Evolutionary conservation across 106 monocot species (phyloP), one percentile per base, ranked within the genome.

Genomic region (Hemerocallis citrina): DNA sequence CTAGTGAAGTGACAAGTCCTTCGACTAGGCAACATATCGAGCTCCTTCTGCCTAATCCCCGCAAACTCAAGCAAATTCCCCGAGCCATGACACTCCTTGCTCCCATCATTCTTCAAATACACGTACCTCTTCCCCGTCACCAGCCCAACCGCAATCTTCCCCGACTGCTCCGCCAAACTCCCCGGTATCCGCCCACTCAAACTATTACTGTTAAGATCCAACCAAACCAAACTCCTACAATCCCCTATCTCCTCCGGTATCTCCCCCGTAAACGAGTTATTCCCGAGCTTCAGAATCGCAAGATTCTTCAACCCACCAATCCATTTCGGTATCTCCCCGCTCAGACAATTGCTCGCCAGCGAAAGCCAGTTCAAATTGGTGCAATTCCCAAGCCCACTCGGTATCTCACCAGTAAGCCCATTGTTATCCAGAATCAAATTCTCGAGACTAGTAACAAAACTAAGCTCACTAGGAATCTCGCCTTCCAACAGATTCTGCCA

Each of bases 361-460:
- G 89, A 89, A 28, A 89, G 72, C 89, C 89, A 85, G 81, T 85
- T 89, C 23, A 85, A 58, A 19, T 48, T 61, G n/a, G 78, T 79
- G 61, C 85, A 85, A 61, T 79, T 85, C n/a, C 38, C 2, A 24
- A 90, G 72, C 12, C 68, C 74, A 11, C 58, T 61, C 2, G 85
- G 85, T 25, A 89, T 81, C 23, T 63, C 4, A 2, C 85, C 89
- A 0, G 73, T 67, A 44, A 89, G 70, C 5, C 67, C 89, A 36
- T 89, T 89, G 70, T 89, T 81, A 64, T 89, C 89, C 20, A 89
- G 68, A 44, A 89, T 89, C 37, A 89, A 71, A 55, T 89, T 79
- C 42, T 90, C 79, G 7, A 90, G 71, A 13, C 29, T 42, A 21
- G 5, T 31, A 15, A 79, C 30, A 21, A 27, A 23, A 8, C 39